Evolutionary conservation across 78 protist species (phyloP), one percentile per base, ranked within the genome.

Genomic region (Guillardia theta): DNA sequence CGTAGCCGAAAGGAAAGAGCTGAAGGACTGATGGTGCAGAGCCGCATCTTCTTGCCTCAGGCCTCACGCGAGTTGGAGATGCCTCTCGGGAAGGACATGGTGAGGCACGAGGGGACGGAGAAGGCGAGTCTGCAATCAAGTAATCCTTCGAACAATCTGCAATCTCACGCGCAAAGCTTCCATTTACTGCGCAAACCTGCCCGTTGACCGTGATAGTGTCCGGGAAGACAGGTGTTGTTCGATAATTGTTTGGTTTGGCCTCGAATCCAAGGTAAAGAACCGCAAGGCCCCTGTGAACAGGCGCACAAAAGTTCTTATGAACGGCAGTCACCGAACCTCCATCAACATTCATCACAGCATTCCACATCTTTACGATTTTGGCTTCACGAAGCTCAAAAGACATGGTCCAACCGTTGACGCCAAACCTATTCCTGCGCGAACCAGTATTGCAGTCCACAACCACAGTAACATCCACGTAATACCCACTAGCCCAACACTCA

Each of bases 101-200:
- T 18, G 90, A 78, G 4, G 88, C 37, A 15, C 24, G 1, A 0
- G 48, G 33, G 12, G 5, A 6, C 10, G 18, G 50, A 1, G 48
- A 18, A 2, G 90, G 48, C 24, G 90, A n/a, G 70, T 30, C 27
- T 30, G 21, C 70, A 58, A 58, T 8, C 37, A 78, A 10, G 90
- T 78, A 37, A 43, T 78, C 90, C 53, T 43, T 24, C 24, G 10
- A 15, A 30, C 90, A 78, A 43, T 78, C 90, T 10, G 90, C 90
- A 37, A 78, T 45, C 2, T 78, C 90, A 43, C 90, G 90, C 10
- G 90, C 90, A 78, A n/a, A 78, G 8, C 24, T 44, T 8, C 53
- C 50, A 30, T 18, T n/a, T 45, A 78, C 90, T 8, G 10, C 90
- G 90, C 47, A 78, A 37, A 78, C 90, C 90, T 78, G 90, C 39